These are phyloP conservation scores for Hibiscus syriacus DNA, from an alignment of 345 rosid species.

Conservation along the genomic window DNA sequence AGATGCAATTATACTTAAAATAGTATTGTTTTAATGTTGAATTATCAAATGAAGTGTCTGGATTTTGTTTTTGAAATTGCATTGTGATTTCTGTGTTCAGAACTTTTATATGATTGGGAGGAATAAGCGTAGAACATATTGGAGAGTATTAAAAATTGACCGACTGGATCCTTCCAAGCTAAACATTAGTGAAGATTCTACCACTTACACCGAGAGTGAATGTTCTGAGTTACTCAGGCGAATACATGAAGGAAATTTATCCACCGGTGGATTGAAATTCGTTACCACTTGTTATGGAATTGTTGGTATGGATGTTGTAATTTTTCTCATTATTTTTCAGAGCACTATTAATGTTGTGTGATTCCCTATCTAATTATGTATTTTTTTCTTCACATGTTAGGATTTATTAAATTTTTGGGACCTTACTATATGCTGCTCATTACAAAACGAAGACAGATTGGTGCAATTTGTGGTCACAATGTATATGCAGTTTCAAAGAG, in stretches of 20 bases:
- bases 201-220: slow-evolving; percentile 57
- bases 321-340: not conserved
- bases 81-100: slow-evolving; percentile 25
- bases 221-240: slow-evolving; percentile 73
- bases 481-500: slow-evolving; percentile 74
- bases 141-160: slow-evolving; percentile 78
- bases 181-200: slow-evolving; percentile 69
- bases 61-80: not conserved
- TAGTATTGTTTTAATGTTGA: not conserved
- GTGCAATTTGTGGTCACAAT: slow-evolving; percentile 80
- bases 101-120: slow-evolving; percentile 77
- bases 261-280: slow-evolving; percentile 85
- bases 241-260: slow-evolving; percentile 81
- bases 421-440: slow-evolving; percentile 94
- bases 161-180: slow-evolving; percentile 66
- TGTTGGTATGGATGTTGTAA: slow-evolving; percentile 50
- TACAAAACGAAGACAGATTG: slow-evolving; percentile 80
- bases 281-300: slow-evolving; percentile 86
- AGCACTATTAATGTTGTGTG: not conserved
- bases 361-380: not conserved
- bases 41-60: not conserved
- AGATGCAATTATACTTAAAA: not conserved
- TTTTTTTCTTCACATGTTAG: slow-evolving; percentile 40
- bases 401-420: slow-evolving; percentile 87
- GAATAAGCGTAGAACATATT: slow-evolving; percentile 53